Percentiles rank a stretch among this genome's conserved stretches.
These are phyloP conservation scores for Trichoderma sp. DNA, from an alignment of 2,329 filamentous ascomycete species.

Conservation along the genomic window DNA sequence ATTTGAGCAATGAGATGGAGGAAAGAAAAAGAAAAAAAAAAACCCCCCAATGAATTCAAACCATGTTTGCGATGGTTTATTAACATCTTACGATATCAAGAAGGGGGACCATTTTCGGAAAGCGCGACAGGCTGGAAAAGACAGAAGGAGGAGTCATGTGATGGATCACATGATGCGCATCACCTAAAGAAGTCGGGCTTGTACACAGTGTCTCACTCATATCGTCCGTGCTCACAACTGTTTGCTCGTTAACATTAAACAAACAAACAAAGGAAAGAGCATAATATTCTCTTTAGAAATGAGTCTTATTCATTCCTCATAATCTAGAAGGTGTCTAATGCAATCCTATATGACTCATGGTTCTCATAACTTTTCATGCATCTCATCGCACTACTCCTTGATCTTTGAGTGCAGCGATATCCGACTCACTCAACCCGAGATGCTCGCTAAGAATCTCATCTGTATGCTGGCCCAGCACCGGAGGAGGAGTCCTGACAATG, in stretches of 20 bases:
- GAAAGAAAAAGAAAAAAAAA: not conserved
- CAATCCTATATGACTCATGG: not conserved
- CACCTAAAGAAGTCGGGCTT: not conserved
- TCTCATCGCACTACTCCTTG: conserved; percentile 63
- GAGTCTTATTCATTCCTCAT: not conserved
- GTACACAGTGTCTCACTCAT: not conserved
- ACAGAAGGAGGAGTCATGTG: conserved; percentile 5
- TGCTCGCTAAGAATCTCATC: conserved; percentile 68
- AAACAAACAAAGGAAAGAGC: not conserved
- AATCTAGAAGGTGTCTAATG: not conserved
- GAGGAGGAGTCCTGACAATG: conserved; percentile 72
- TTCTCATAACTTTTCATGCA: not conserved
- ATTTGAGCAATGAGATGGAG: not conserved
- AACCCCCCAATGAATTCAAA: not conserved
- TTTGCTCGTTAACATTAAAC: not conserved
- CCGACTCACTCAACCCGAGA: conserved; percentile 56
- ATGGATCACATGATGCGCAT: conserved; percentile 5
- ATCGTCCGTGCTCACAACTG: not conserved
- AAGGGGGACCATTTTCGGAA: conserved; percentile 13
- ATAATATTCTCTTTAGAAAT: not conserved
- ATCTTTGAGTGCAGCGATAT: conserved; percentile 61
- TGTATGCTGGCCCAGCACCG: conserved; percentile 84
- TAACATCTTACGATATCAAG: not conserved
- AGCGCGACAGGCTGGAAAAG: not conserved
- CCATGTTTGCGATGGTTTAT: not conserved